Evolutionary conservation across 2,329 filamentous ascomycete genomes (phyloP), one percentile per base, ranked within the genome.

Genomic region (Neonectria hederae): DNA sequence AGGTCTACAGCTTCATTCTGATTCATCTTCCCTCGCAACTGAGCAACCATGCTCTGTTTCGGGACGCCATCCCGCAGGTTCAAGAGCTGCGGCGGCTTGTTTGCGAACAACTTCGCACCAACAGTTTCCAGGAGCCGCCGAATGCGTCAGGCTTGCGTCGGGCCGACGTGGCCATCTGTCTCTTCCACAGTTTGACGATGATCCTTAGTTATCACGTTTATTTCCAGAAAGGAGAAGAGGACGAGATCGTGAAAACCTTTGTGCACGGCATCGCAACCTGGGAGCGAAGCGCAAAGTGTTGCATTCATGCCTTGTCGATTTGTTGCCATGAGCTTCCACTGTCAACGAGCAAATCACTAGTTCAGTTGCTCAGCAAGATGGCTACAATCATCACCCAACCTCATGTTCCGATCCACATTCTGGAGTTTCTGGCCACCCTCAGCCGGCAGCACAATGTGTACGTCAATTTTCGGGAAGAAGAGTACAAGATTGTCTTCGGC

Each of bases 351-450:
- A 97, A 95, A 76, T 91, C 90, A 21, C 84, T 98, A 65, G 92
- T 95, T 49, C 91, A 89, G 49, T 93, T 98, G 69, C 84, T 99
- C 59, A 92, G 94, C 73, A 95, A 93, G 76, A 97, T 99, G 92
- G 91, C 94, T 1, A 93, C 94, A 72, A 97, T 97, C 74, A 97
- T 99, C 74, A 98, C 96, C 1, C 94, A 97, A 73, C 90, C 93
- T 7, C 89, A 94, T 61, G 91, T 97, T 38, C 94, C 95, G 10
- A 91, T 97, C 65, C 96, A 99, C 75, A 97, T 99, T 65, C 84
- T 99, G 54, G 96, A 99, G 75, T 98, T 99, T 74, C 83, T 99
- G n/a, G 92, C 93, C 10, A 91, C 93, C 54, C 85, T 99, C 28
- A 94, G 94, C 57, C 90, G 95, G 38, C 83, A 97, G 62, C 93